These are phyloP conservation scores for Russula sp. DNA, from an alignment of 768 basidiomycete species.

Conservation along the genomic window DNA sequence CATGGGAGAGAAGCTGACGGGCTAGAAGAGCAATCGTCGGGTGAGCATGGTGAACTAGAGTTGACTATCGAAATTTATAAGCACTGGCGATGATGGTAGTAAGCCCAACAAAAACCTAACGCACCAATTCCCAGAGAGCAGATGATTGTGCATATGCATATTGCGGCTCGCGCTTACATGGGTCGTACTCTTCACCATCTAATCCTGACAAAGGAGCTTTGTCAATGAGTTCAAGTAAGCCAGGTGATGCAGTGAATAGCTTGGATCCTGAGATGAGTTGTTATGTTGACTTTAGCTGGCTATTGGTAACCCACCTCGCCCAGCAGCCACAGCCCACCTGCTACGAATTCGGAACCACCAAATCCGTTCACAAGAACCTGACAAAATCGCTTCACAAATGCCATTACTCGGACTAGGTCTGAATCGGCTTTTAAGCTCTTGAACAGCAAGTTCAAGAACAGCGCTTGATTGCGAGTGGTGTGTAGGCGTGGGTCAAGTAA, in stretches of 20 bases:
- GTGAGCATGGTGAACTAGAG: conserved; percentile 81
- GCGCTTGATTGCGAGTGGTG: conserved; percentile 85
- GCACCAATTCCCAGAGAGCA: conserved; percentile 86
- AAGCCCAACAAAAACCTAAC: conserved; percentile 25
- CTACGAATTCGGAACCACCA: conserved; percentile 5
- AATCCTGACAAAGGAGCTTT: not conserved
- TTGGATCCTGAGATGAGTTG: conserved; percentile 21
- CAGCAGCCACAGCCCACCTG: conserved; percentile 37
- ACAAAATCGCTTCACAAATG: conserved; percentile 11
- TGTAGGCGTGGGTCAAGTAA: conserved; percentile 76
- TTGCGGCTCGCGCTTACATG: conserved; percentile 83
- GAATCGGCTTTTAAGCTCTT: conserved; percentile 32
- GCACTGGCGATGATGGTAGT: not conserved
- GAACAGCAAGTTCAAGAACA: conserved; percentile 94
- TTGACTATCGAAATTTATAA: conserved; percentile 41
- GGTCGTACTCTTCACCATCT: conserved; percentile 53
- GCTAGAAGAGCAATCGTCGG: conserved; percentile 85
- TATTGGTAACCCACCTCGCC: conserved; percentile 54
- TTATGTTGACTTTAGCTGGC: not conserved
- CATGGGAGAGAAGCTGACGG: conserved; percentile 63
- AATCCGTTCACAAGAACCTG: conserved; percentile 30
- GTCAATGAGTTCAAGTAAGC: conserved; percentile 38
- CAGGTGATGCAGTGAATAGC: conserved; percentile 45
- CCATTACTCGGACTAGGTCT: not conserved
- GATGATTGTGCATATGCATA: conserved; percentile 73